Evolutionary conservation across 1,284 basidiomycete genomes (phyloP), one percentile per base, ranked within the genome.

Genomic region (Cutaneotrichosporon mucoides): DNA sequence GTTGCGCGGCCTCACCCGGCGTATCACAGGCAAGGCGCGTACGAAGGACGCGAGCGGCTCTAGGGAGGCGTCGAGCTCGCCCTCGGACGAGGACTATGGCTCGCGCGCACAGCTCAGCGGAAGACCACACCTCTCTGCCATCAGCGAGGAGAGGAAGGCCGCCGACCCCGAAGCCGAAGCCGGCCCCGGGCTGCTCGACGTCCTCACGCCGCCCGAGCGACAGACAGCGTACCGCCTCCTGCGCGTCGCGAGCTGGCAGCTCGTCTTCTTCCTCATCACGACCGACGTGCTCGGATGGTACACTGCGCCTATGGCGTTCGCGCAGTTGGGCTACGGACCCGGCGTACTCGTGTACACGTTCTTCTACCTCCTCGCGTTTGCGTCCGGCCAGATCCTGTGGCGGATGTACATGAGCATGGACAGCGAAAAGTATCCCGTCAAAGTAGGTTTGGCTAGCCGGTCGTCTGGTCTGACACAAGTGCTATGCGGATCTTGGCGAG

Each of bases 211-310:
- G 3, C 3, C 40, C 2, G 59, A 56, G 45, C 37, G 45, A 9
- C 43, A 49, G 34, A 53, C 24, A 13, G 57, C 55, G 4, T 60
- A 60, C 46, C 56, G 59, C 11, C 53, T 65, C 24, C 48, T 65
- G n/a, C 64, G 64, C 11, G 49, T 57, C 5, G 45, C 59, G 4
- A 49, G 43, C 36, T 65, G 64, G 64, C 64, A 65, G 48, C 47
- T 62, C 13, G 61, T 62, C 33, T 60, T 65, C 51, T 65, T 58
- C 59, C 58, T 65, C 35, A 64, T 64, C 47, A 56, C 40, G 15
- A 59, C 58, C 6, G 65, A 68, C 56, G 67, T 77, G 42, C 59
- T 75, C 1, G 77, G 77, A 8, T 75, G 74, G 15, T 73, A 69
- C 61, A 70, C 71, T 45, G 69, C 74, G 0, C 71, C 73, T 0